Base-by-base conservation (phyloP, 129 eudicot species). In the Erigeron canadensis region DNA sequence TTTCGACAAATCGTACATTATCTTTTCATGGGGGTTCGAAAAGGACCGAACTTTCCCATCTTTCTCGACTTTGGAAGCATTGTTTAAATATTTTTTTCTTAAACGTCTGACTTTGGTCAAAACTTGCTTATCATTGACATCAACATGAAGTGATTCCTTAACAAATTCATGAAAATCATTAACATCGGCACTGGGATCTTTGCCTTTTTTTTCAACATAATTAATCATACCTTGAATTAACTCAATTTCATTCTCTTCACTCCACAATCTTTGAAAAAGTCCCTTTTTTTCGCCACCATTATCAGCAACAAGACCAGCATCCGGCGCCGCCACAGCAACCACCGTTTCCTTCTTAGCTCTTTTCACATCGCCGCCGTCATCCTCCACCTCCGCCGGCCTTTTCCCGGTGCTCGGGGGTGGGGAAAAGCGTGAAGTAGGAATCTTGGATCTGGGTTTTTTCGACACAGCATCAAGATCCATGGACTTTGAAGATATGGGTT, bases 201-300 rank as follows among this genome's bases (percentile, higher is more conserved):
- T 43, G 13, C 84, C 86, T 21, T 82, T 87, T 37, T 84, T 77
- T 6, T 58, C 62, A 39, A 37, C 48, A 48, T 81, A 91, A 22
- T 82, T 82, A 12, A 80, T 73, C 83, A 91, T 81, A 40, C 95
- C 97, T 66, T 87, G 69, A 48, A 91, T 64, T 10, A 91, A 64
- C 76, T 44, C 95, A 71, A 91, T 76, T 72, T 87, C 95, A 34
- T 85, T 88, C 0, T 86, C 91, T 53, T 80, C 95, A 40, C 97
- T 91, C 91, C 89, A 91, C n/a, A 91, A 40, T 67, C 97, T 73
- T 80, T 81, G 89, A 71, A 90, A 87, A 10, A 83, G 72, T 48
- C 34, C 69, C 68, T 83, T 87, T 80, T 61, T 38, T 37, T 79
- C 79, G 17, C 67, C 67, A 6, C 72, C 72, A 13, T 23, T 64